These are phyloP conservation scores for Rosa hybrid DNA, from an alignment of 331 rosid genomes.

Conservation along the genomic window DNA sequence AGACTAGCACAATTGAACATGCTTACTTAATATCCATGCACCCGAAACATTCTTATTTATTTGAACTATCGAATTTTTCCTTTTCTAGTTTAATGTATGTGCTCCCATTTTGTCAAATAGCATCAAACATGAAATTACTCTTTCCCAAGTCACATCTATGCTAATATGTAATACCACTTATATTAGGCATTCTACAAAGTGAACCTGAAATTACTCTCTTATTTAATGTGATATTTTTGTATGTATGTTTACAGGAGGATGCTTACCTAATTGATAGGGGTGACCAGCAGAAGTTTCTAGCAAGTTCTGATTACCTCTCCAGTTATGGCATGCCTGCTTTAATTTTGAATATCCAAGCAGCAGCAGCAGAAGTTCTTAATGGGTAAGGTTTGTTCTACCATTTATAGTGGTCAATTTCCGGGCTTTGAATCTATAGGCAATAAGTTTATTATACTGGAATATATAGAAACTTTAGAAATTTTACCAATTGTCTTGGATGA, in stretches of 20 bases:
- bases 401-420: slow-evolving; percentile 6
- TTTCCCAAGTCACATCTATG: neutral
- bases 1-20: neutral
- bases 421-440: neutral
- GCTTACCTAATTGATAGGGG: slow-evolving; percentile 62
- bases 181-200: slow-evolving; percentile 10
- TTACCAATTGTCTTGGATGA: slow-evolving; percentile 27
- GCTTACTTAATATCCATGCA: neutral
- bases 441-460: neutral
- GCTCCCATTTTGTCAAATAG: neutral
- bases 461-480: neutral
- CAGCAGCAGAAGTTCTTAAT: slow-evolving; percentile 71
- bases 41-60: neutral
- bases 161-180: slow-evolving; percentile 3
- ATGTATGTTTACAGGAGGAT: slow-evolving; percentile 57
- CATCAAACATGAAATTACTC: neutral
- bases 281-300: slow-evolving; percentile 85
- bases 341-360: slow-evolving; percentile 69
- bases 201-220: neutral
- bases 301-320: slow-evolving; percentile 74
- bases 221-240: slow-evolving; percentile 6
- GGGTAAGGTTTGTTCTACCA: slow-evolving; percentile 60
- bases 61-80: neutral
- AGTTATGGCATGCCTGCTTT: slow-evolving; percentile 62
- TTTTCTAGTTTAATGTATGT: neutral